A percentile compares a stretch with the other conserved stretches of the same genome.
phyloP scores from a whole-genome alignment of 2,329 filamentous ascomycete species.

The Alternaria ethzedia region DNA sequence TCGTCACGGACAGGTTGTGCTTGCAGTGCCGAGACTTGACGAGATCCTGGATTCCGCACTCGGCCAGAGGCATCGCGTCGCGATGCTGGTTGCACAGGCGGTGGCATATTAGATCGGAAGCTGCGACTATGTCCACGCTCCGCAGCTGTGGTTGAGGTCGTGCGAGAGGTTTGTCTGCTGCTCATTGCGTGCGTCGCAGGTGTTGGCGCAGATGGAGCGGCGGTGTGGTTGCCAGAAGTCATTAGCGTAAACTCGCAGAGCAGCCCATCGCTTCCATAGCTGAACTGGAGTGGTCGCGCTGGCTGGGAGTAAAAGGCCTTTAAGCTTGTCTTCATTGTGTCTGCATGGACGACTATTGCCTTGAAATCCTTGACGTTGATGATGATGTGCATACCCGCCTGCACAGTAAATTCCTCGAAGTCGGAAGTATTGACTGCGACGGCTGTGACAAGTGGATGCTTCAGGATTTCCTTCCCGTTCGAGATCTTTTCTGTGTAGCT shows the following conservation, averaged over 20 bases:
- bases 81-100: conserved; percentile 46
- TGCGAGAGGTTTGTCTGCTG: conserved; percentile 43
- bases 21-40: conserved; percentile 24
- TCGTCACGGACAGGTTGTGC: conserved; percentile 56
- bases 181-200: conserved; percentile 17
- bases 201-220: conserved; percentile 35
- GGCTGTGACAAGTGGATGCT: conserved; percentile 80
- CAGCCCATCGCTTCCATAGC: conserved; percentile 72
- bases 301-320: conserved; percentile 74
- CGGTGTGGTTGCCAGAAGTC: conserved; percentile 72
- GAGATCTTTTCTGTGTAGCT: conserved; percentile 82
- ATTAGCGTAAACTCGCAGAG: conserved; percentile 80
- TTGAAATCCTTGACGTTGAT: conserved; percentile 85
- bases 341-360: conserved; percentile 77
- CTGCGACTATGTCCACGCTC: conserved; percentile 30
- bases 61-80: conserved; percentile 36
- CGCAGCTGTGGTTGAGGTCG: conserved; percentile 26
- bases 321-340: conserved; percentile 70
- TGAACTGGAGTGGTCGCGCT: conserved; percentile 73
- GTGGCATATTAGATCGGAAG: conserved; percentile 51
- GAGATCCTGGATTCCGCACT: conserved; percentile 37
- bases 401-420: conserved; percentile 76
- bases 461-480: conserved; percentile 74
- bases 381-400: conserved; percentile 78
- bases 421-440: conserved; percentile 78